Base-by-base conservation (phyloP, 164 flowering plant species). In the Dillenia suffruticosa region DNA sequence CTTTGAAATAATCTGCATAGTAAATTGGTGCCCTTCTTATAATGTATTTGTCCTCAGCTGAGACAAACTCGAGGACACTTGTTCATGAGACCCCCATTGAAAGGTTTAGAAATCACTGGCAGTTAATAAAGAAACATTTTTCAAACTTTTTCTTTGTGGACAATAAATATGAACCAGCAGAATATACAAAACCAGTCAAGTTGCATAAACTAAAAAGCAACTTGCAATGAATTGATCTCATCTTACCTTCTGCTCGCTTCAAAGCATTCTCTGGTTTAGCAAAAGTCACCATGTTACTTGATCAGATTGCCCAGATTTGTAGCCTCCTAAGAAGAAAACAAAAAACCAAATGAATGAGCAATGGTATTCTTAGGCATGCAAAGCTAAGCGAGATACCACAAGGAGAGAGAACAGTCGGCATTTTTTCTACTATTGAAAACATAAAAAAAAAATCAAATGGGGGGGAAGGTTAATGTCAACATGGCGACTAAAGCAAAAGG, bases 181-280 rank as follows among this genome's bases (percentile, higher is more conserved):
- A 11, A 46, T 9, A 46, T 12, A 47, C 10, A 57, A 12, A 15
- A 17, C 2, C 12, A 12, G 8, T 44, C 24, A 51, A 15, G 19
- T 1, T 9, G 53, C 40, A 26, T 3, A 26, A 26, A 26, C 0
- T 26, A 26, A 26, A 26, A 26, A 26, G 40, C 40, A 26, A 3
- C 26, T 24, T 1, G 26, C 40, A 26, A 26, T 26, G 40, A 26
- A 26, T 26, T 26, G 40, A 26, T 26, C 40, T 5, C 40, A 19
- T 19, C 63, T 57, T 6, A 82, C 89, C 89, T 70, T 82, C 89
- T 19, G 89, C 89, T 52, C 86, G 75, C 73, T 82, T 82, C 51
- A 82, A 51, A 26, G 89, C 89, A 57, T 80, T 82, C 67, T 84
- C 89, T n/a, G 89, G 86, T 50, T 75, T 84, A 6, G 80, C 77